Evolutionary conservation across 73 alveolate genomes (phyloP), one percentile per base, ranked within the genome.

Genomic region (Stentor coeruleus): DNA sequence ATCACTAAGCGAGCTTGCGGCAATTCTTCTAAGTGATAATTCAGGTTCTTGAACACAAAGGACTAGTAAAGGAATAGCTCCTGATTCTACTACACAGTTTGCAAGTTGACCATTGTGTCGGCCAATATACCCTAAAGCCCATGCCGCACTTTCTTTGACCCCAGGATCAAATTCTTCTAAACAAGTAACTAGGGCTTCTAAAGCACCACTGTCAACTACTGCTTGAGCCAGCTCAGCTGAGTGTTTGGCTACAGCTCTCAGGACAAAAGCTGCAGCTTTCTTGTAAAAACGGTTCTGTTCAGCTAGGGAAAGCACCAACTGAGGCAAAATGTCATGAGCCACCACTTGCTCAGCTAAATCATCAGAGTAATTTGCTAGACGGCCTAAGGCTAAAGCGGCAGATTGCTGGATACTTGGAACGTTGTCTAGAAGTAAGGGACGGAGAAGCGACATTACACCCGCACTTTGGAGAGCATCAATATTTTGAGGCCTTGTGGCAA

Each of bases 131-230:
- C 98, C 96, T 11, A 96, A 90, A 11, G 99, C 99, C 93, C 97
- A 95, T 14, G 99, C 99, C 4, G 99, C 99, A 0, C 99, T 99
- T 84, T 95, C 99, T 86, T 97, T 97, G 76, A 98, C 99, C 57
- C 98, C 90, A 3, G 99, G 99, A 77, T 98, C 99, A 84, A 98
- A 98, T 93, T 97, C 99, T 87, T 98, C 99, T 36, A 98, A 92
- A 85, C 99, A 97, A 84, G 92, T 89, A 35, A 98, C 99, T 40
- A 98, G 90, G 6, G 99, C 99, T 59, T 98, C 99, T 66, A 98
- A 92, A 36, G 99, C 99, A 0, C 99, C 99, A 1, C 99, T 95
- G 87, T 98, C 96, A 39, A 97, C 99, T 39, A 98, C 99, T 58
- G 99, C 98, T 94, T 97, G 76, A 35, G 99, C 99, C 59, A 98